These are phyloP conservation scores for Sphaerobolus stellatus DNA, from an alignment of 1,284 basidiomycete species.

Conservation along the genomic window DNA sequence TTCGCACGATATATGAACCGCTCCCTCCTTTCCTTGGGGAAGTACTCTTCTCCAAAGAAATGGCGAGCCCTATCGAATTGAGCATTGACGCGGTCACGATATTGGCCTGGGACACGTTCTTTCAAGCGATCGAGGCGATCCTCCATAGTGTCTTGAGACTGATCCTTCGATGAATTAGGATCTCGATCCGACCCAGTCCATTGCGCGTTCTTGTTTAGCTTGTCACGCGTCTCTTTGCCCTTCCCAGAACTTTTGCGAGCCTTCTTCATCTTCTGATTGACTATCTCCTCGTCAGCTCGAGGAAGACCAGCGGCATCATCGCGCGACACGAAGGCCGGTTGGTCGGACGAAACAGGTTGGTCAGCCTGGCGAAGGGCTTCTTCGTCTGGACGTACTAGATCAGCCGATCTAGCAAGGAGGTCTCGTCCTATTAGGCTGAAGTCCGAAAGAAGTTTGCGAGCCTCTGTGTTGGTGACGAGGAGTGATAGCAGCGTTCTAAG, in stretches of 20 bases:
- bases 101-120: constrained; percentile 58
- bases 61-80: constrained; percentile 55
- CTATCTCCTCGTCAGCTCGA: constrained; percentile 19
- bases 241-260: constrained; percentile 23
- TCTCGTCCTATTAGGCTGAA: constrained; percentile 84
- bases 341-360: constrained; percentile 63
- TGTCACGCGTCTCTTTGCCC: no score
- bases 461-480: constrained; percentile 88
- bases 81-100: constrained; percentile 55
- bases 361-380: constrained; percentile 68
- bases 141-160: no score
- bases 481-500: constrained; percentile 83
- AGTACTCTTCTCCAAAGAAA: constrained; percentile 77
- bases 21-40: constrained; percentile 84
- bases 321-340: constrained; percentile 34
- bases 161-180: no score
- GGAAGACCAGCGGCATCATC: neutral
- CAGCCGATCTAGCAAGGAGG: constrained; percentile 78
- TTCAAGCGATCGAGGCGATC: no score
- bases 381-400: constrained; percentile 64
- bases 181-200: neutral
- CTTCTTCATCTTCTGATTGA: constrained; percentile 43
- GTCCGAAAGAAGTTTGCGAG: constrained; percentile 85
- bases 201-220: constrained; percentile 2
- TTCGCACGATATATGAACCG: constrained; percentile 79